These are phyloP conservation scores for Podila verticillata DNA, from an alignment of 192 early-diverging fungal genomes.

Conservation along the genomic window DNA sequence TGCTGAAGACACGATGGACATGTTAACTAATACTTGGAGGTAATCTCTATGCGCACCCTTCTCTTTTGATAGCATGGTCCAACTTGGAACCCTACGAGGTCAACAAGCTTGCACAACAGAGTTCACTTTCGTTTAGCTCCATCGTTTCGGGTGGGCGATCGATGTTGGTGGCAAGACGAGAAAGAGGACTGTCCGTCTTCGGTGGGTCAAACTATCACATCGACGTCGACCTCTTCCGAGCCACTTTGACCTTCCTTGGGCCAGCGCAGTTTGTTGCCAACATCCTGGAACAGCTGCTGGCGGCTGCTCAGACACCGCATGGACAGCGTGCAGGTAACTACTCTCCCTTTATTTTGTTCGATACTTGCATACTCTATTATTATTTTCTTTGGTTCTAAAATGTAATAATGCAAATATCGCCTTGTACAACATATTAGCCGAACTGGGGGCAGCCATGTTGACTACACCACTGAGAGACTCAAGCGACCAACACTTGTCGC, in stretches of 20 bases:
- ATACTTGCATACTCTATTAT: background rate
- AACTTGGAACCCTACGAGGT: constrained; percentile 32
- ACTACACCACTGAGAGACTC: constrained; percentile 30
- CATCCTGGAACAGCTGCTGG: constrained; percentile 32
- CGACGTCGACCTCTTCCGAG: constrained; percentile 36
- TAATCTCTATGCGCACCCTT: background rate
- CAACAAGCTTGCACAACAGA: constrained; percentile 33
- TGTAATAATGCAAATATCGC: background rate
- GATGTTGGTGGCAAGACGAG: constrained; percentile 15
- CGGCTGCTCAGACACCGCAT: constrained; percentile 21
- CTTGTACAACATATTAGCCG: constrained; percentile 9
- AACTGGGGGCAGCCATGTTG: constrained; percentile 44
- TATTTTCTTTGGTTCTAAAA: background rate
- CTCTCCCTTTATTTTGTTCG: background rate
- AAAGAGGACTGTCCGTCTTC: constrained; percentile 38
- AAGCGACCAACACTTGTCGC: constrained; percentile 25
- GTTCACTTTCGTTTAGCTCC: constrained; percentile 12
- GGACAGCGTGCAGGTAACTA: constrained; percentile 41
- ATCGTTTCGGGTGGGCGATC: constrained; percentile 38
- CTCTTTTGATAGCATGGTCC: constrained; percentile 26
- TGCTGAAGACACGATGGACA: background rate
- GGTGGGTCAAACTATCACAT: constrained; percentile 34
- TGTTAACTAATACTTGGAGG: background rate
- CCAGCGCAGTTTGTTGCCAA: constrained; percentile 33
- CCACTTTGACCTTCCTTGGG: constrained; percentile 26